These are phyloP conservation scores for Limnanthes douglasii DNA, from an alignment of 345 rosid genomes.

Conservation along the genomic window DNA sequence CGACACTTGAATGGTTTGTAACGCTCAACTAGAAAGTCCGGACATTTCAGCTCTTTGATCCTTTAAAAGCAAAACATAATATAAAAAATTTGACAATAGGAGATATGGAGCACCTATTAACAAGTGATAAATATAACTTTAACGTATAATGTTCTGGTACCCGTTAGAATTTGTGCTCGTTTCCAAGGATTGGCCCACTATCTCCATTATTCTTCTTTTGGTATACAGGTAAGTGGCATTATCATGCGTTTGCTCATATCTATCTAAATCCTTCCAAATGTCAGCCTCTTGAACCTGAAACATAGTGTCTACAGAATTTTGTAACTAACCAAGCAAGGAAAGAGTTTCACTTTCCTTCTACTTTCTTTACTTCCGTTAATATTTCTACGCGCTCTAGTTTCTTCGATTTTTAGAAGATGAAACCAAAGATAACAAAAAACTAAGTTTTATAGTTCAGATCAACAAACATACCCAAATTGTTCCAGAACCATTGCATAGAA, in stretches of 20 bases:
- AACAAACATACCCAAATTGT: slow-evolving; percentile 45
- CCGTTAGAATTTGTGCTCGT: slow-evolving; percentile 36
- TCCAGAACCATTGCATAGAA: slow-evolving; percentile 51
- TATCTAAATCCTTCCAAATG: slow-evolving; percentile 39
- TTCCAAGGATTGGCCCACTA: slow-evolving; percentile 25
- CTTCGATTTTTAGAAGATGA: slow-evolving; percentile 1
- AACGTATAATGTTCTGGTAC: no score
- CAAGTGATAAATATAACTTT: slow-evolving; percentile 5
- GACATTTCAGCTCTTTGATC: slow-evolving; percentile 62
- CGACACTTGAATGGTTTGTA: slow-evolving; percentile 57
- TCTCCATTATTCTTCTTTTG: slow-evolving; percentile 39
- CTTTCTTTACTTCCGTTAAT: no score
- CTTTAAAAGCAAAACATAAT: slow-evolving; percentile 15
- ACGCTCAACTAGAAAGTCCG: slow-evolving; percentile 34
- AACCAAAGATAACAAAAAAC: neutral
- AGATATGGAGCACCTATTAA: neutral
- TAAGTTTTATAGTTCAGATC: neutral
- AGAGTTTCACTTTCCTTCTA: no score
- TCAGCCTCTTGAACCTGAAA: slow-evolving; percentile 46
- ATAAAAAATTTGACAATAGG: neutral
- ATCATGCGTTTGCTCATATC: slow-evolving; percentile 22
- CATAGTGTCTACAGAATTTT: neutral
- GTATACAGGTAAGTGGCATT: slow-evolving; percentile 19
- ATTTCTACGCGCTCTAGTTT: neutral
- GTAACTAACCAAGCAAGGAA: no score